A percentile compares a stretch with the other conserved stretches of the same genome.
These are phyloP conservation scores for Vigna angularis DNA, from an alignment of 306 rosid species.

Conservation along the genomic window DNA sequence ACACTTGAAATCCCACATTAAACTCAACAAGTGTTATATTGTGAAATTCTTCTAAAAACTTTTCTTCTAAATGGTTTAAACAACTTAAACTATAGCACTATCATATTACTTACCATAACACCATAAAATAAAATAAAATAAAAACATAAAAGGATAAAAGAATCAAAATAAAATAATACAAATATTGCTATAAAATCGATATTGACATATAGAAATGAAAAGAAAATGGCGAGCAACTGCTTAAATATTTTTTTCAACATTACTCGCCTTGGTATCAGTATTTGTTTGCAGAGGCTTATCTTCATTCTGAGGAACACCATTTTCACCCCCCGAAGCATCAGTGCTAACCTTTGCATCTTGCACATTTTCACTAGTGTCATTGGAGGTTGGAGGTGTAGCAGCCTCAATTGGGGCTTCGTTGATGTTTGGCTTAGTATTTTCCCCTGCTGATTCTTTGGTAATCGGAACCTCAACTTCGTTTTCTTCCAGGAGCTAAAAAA, in stretches of 20 bases:
- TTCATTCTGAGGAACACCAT: conserved; percentile 64
- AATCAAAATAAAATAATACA: not conserved
- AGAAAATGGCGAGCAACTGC: not conserved
- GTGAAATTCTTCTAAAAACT: not conserved
- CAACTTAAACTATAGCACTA: not conserved
- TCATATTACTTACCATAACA: conserved; percentile 3
- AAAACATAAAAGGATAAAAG: not conserved
- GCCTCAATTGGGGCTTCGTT: conserved; percentile 68
- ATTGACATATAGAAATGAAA: not conserved
- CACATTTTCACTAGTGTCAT: conserved; percentile 67
- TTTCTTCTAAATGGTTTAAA: not conserved
- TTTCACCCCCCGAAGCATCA: conserved; percentile 60
- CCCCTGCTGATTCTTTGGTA: conserved; percentile 60
- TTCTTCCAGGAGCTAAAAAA: conserved; percentile 80
- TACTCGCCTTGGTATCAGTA: conserved; percentile 73
- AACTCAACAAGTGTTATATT: not conserved
- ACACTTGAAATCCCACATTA: conserved; percentile 4
- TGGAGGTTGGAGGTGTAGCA: conserved; percentile 57
- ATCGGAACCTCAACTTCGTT: conserved; percentile 86
- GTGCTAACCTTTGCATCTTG: conserved; percentile 71
- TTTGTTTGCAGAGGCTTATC: conserved; percentile 81
- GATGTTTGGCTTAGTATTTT: conserved; percentile 69
- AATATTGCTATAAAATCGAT: not conserved
- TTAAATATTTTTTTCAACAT: not conserved
- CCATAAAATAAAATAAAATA: not conserved